phyloP scores from a whole-genome alignment of 257 asterid species.

The Pogostemon cablin region DNA sequence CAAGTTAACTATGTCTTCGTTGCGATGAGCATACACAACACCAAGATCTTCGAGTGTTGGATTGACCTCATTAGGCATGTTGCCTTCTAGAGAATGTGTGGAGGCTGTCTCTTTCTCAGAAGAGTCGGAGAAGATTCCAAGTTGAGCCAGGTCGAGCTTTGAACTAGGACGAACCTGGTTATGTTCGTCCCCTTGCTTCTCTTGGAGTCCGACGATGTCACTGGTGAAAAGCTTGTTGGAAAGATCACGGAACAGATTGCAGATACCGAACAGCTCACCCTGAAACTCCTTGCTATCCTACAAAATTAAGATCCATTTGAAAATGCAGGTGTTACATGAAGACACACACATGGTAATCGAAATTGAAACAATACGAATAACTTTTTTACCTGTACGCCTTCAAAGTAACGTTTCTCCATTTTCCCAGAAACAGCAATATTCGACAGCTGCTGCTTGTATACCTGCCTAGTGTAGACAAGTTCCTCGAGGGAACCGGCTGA shows the following conservation, averaged over 20 bases:
- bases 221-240: slow-evolving; percentile 91
- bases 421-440: slow-evolving; percentile 92
- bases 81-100: slow-evolving; percentile 21
- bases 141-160: slow-evolving; percentile 40
- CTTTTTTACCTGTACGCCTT: slow-evolving; percentile 84
- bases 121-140: slow-evolving; percentile 45
- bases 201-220: slow-evolving; percentile 70
- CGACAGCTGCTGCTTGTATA: slow-evolving; percentile 90
- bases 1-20: slow-evolving; percentile 77
- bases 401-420: slow-evolving; percentile 86
- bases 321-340: neutral
- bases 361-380: neutral
- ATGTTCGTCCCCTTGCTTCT: slow-evolving; percentile 38
- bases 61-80: slow-evolving; percentile 26
- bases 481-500: slow-evolving; percentile 98
- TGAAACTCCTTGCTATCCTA: slow-evolving; percentile 85
- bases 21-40: slow-evolving; percentile 85
- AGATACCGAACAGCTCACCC: slow-evolving; percentile 94
- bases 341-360: neutral
- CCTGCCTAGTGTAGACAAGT: slow-evolving; percentile 87
- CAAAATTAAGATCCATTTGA: slow-evolving; percentile 22
- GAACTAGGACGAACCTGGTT: slow-evolving; percentile 26
- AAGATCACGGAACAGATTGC: slow-evolving; percentile 87
- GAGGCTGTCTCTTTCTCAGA: slow-evolving; percentile 36
- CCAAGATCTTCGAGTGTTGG: slow-evolving; percentile 71